A percentile compares a stretch with the other conserved stretches of the same genome.
Evolutionary conservation across 352 stramenopile species (phyloP).

Genomic region (Plasmopara halstedii): DNA sequence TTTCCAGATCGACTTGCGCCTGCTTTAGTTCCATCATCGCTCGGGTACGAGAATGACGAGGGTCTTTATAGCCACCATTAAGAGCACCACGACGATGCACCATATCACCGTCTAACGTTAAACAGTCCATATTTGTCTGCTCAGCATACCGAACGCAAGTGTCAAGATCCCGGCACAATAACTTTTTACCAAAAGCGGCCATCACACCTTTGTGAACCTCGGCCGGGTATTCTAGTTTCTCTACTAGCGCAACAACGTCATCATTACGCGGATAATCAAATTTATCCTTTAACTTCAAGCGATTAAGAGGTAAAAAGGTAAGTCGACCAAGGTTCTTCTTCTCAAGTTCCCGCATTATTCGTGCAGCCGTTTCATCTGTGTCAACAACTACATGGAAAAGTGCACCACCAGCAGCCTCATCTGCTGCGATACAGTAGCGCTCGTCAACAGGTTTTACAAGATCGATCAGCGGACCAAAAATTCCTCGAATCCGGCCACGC

Average conservation of each 20-base stretch:
- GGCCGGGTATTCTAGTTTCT: conserved; percentile 77
- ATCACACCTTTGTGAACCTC: conserved; percentile 91
- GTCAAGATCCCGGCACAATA: conserved; percentile 93
- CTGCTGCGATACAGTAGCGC: conserved; percentile 91
- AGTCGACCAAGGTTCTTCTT: conserved; percentile 91
- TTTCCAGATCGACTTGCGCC: conserved; percentile 67
- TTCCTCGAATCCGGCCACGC: conserved; percentile 66
- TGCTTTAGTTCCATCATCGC: conserved; percentile 81
- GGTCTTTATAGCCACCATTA: conserved; percentile 95
- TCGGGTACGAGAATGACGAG: conserved; percentile 57
- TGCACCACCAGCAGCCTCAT: conserved; percentile 92
- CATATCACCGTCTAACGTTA: conserved; percentile 98
- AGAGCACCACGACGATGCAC: conserved; percentile 95
- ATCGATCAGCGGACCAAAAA: conserved; percentile 96
- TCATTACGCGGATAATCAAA: conserved; percentile 69
- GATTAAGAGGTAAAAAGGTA: conserved; percentile 95
- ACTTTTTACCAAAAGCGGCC: conserved; percentile 95
- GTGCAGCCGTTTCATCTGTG: conserved; percentile 92
- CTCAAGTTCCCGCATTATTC: conserved; percentile 93
- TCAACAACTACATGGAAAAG: conserved; percentile 99
- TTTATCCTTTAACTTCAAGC: conserved; percentile 85
- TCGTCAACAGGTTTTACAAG: conserved; percentile 87
- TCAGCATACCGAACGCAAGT: conserved; percentile 73
- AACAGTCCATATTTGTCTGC: conserved; percentile 92
- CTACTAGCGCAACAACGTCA: conserved; percentile 75